Conservation (phyloP, 2,329 filamentous ascomycete species). For the Colletotrichum australisinense region DNA sequence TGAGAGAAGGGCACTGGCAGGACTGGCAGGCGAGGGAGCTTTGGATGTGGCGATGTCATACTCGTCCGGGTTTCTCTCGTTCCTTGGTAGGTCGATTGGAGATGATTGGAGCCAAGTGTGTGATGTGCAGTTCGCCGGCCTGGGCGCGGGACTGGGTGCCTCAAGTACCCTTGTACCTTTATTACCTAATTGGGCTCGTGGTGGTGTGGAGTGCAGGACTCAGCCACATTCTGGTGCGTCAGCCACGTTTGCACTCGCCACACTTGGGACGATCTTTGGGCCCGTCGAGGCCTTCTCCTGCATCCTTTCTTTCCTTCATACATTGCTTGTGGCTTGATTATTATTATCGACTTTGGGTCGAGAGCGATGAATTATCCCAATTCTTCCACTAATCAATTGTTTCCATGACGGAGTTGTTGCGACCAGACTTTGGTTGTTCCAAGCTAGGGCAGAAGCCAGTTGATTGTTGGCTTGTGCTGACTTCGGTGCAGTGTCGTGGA, state of each 20-base stretch:
- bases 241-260: conserved; percentile 29
- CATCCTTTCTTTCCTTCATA: not conserved
- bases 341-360: not conserved
- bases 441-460: too few species aligned
- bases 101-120: conserved; percentile 9
- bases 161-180: not conserved
- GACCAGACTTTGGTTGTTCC: too few species aligned
- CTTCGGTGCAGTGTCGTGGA: too few species aligned
- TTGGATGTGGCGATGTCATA: conserved; percentile 10
- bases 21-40: not conserved
- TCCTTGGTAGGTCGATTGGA: not conserved
- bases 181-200: too few species aligned
- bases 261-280: not conserved
- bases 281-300: not conserved
- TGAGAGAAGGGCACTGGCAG: not conserved
- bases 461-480: too few species aligned
- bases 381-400: too few species aligned
- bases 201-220: not conserved
- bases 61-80: not conserved
- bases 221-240: conserved; percentile 4
- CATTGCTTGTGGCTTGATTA: not conserved
- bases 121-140: not conserved
- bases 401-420: too few species aligned
- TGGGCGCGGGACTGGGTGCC: not conserved
- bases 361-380: too few species aligned